Base-by-base conservation (phyloP, 805 yeast genomes). In the Torulaspora maleeae region DNA sequence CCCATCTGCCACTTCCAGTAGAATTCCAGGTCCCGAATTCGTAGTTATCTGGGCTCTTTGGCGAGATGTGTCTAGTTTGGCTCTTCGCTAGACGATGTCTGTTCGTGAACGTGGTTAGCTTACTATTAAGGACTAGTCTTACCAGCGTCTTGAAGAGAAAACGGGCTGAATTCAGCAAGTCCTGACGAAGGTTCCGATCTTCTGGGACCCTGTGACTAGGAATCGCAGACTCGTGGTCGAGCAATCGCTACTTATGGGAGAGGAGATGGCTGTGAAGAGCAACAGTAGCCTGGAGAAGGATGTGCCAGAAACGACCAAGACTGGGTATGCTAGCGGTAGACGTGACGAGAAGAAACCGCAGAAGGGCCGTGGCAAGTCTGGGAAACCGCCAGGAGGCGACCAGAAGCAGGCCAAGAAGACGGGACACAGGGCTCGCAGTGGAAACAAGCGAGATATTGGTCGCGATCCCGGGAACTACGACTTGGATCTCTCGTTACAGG, bases 401-500 rank as follows among this genome's bases (percentile, higher is more conserved):
- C n/a, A 16, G 12, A 32, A 8, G 20, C 35, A 32, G 35, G 35
- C 35, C 12, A 32, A 15, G 35, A 32, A 32, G 7, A 32, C 35
- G 5, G 35, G 35, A 9, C 24, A 13, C n/a, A 43, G 41, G 27
- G 27, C 49, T 15, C 45, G 48, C 19, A 43, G 24, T 12, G 32
- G 36, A 16, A 34, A 28, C 7, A 29, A 25, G 16, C 38, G 37
- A 11, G 28, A 33, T 20, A 8, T 22, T 22, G 16, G 34, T 8
- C 22, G n/a, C 8, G 28, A 22, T 19, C 32, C 38, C 12, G 39
- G 36, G 24, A 40, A 33, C 27, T 39, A 27, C 27, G 64, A 59
- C 27, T 52, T 60, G n/a, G 63, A 60, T 27, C 36, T 64, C 4
- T 58, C 66, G 17, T 52, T 70, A 11, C 67, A 69, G 41, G 72